These are phyloP conservation scores for Teratosphaeriaceae sp. DNA, from an alignment of 2,329 filamentous ascomycete genomes.

Conservation along the genomic window DNA sequence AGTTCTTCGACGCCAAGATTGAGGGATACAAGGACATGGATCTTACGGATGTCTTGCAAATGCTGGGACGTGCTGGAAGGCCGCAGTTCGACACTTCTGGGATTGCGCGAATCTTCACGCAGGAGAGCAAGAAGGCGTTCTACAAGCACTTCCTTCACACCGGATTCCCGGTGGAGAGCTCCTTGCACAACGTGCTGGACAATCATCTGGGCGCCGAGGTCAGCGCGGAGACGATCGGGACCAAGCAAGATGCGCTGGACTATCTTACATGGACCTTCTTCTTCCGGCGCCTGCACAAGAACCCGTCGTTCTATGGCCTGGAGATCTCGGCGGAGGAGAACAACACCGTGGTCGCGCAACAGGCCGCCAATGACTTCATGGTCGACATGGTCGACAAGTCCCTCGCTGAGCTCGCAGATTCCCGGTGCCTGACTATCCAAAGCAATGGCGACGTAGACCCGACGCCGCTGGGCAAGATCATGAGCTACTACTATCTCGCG, in stretches of 20 bases:
- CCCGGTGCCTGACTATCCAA: conserved; percentile 74
- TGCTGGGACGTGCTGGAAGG: conserved; percentile 94
- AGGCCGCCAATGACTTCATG: conserved; percentile 90
- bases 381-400: conserved; percentile 85
- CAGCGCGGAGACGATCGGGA: conserved; percentile 83
- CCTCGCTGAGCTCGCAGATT: conserved; percentile 71
- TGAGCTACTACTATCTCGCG: conserved; percentile 97
- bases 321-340: conserved; percentile 91
- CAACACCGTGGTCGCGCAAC: conserved; percentile 77
- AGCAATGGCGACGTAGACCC: conserved; percentile 85
- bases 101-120: conserved; percentile 94
- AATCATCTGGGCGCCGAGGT: conserved; percentile 96
- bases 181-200: conserved; percentile 90
- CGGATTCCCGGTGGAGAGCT: conserved; percentile 95
- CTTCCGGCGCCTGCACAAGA: conserved; percentile 95
- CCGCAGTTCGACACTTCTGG: conserved; percentile 97
- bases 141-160: conserved; percentile 99
- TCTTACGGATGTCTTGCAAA: conserved; percentile 95
- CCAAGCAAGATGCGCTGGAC: conserved; percentile 94
- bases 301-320: conserved; percentile 94
- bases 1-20: conserved; percentile 97
- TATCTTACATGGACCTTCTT: conserved; percentile 99
- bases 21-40: conserved; percentile 97
- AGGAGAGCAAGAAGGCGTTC: conserved; percentile 96
- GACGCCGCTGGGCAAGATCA: conserved; percentile 92